Conservation (phyloP, 371 early-diverging fungal genomes). For the Actinomortierella ambigua region DNA sequence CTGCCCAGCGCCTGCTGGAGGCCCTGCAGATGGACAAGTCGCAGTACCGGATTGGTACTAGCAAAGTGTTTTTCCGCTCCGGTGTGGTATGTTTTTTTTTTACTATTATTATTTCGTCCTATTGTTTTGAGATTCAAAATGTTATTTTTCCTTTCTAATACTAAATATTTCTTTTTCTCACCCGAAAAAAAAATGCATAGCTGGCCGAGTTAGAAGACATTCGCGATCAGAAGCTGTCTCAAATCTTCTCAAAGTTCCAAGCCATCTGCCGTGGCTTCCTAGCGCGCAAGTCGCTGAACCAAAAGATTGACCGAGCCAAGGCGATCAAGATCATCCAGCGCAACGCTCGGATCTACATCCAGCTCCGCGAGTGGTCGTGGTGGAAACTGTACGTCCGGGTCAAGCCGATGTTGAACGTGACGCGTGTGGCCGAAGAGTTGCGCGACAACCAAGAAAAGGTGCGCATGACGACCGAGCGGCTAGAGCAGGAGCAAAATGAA, state of each 20-base stretch:
- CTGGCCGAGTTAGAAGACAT: conserved; percentile 97
- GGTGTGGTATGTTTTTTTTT: conserved; percentile 76
- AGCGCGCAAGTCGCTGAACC: conserved; percentile 73
- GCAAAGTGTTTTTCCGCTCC: conserved; percentile 98
- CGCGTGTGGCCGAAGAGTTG: conserved; percentile 77
- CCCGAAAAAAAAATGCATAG: conserved; percentile 24
- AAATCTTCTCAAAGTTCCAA: conserved; percentile 86
- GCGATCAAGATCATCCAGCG: conserved; percentile 91
- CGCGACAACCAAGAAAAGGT: conserved; percentile 68
- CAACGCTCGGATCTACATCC: conserved; percentile 87
- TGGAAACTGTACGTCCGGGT: conserved; percentile 96
- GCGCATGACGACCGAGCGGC: conserved; percentile 61
- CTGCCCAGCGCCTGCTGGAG: conserved; percentile 79
- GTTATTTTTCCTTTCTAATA: neutral
- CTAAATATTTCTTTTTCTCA: neutral
- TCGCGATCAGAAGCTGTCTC: conserved; percentile 84
- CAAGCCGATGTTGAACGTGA: conserved; percentile 95
- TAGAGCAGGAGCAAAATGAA: conserved; percentile 59
- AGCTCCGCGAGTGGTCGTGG: conserved; percentile 94
- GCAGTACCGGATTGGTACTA: conserved; percentile 92
- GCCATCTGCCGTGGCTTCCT: conserved; percentile 88
- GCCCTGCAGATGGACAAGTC: conserved; percentile 72
- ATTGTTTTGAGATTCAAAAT: too few relatives aligned
- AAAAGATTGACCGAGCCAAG: conserved; percentile 78
- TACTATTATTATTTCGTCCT: neutral